Base-by-base conservation (phyloP, 352 stramenopile genomes). In the Elongisporangium undulatum region DNA sequence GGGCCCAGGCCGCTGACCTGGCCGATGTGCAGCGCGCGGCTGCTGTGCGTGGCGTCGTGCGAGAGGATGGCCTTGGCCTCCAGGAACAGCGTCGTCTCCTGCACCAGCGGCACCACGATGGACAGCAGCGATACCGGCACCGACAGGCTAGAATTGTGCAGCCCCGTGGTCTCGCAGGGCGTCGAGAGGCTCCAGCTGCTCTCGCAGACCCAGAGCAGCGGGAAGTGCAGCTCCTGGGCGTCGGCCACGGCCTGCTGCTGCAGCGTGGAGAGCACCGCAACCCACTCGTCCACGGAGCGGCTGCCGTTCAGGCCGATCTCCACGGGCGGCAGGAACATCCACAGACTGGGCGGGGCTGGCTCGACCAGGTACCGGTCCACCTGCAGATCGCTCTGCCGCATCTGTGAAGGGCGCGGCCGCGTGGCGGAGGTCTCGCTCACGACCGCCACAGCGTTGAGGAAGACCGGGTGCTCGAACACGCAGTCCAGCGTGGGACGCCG, bases 151-250 rank as follows among this genome's bases (percentile, higher is more conserved):
- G 54, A 62, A 56, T 78, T 73, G 41, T 69, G 58, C 8, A 55
- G 53, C 0, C 68, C 65, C 0, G 59, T 69, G 12, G 54, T 58
- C 24, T 50, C 66, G 24, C 29, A 73, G 10, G n/a, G 60, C 19
- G 63, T 72, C 51, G 51, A 62, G 15, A 70, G 22, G 34, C 68
- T 62, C 12, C 56, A 41, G 23, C 61, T 79, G 15, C 75, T 64
- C 57, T 90, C 81, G 53, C 78, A 90, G 62, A 89, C 67, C 56
- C 86, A 88, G 7, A 89, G 55, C 8, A 90, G 62, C 0, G 78
- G 74, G 55, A 90, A 87, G 23, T 66, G 59, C 5, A 90, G 50
- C 53, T 88, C 76, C 15, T 17, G 51, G 34, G 17, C 62, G 23
- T 34, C 62, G 10, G 41, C 19, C 5, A 56, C 49, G 5, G 19